phyloP scores from a whole-genome alignment of 2,329 filamentous ascomycete genomes.

The Colletotrichum noveboracense region DNA sequence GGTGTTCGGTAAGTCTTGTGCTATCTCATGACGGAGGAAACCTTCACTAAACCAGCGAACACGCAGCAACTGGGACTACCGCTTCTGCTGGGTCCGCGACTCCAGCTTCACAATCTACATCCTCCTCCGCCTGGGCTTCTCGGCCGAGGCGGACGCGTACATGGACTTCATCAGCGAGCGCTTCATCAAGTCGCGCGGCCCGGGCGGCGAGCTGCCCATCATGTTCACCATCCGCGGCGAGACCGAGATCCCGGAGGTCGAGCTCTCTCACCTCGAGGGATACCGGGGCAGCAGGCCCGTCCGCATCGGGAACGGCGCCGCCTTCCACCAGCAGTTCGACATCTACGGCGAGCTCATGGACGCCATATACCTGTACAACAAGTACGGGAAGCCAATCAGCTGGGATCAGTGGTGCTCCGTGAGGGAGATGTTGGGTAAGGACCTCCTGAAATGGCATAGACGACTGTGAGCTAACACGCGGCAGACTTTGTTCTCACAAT shows the following conservation, averaged over 20 bases:
- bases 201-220: slow-evolving; percentile 71
- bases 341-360: slow-evolving; percentile 84
- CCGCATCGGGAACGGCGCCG: slow-evolving; percentile 78
- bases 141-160: slow-evolving; percentile 77
- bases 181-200: slow-evolving; percentile 64
- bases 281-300: slow-evolving; percentile 75
- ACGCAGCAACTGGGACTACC: slow-evolving; percentile 70
- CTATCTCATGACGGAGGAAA: accelerated
- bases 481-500: slow-evolving; percentile 75
- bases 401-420: slow-evolving; percentile 80
- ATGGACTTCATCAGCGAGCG: slow-evolving; percentile 80
- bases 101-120: slow-evolving; percentile 81
- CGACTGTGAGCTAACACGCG: not conserved
- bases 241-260: slow-evolving; percentile 75
- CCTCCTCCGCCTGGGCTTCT: slow-evolving; percentile 77
- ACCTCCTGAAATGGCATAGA: not conserved
- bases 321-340: slow-evolving; percentile 78
- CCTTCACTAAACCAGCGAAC: not conserved
- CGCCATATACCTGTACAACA: slow-evolving; percentile 79
- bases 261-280: slow-evolving; percentile 73
- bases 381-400: slow-evolving; percentile 76
- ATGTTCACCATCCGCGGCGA: slow-evolving; percentile 83
- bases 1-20: slow-evolving; percentile 50
- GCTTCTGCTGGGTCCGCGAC: slow-evolving; percentile 81
- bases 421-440: slow-evolving; percentile 65